A percentile compares a stretch with the other conserved stretches of the same genome.
Conservation (phyloP, 352 stramenopile species). For the Phytopythium sindhum region DNA sequence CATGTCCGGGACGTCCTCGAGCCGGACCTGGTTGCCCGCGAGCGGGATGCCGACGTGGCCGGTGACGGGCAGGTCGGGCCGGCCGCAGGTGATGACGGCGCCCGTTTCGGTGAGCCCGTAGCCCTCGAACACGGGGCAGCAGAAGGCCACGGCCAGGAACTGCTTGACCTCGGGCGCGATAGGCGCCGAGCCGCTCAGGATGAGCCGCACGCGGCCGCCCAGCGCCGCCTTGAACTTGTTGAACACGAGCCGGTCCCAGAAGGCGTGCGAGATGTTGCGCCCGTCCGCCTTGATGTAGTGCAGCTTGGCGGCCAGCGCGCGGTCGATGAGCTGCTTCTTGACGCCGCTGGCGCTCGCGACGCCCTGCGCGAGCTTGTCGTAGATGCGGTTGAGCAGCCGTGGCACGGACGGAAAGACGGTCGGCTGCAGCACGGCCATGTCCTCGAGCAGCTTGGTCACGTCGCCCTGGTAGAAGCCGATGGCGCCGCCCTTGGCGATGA, state of each 20-base stretch:
- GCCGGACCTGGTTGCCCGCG: constrained; percentile 79
- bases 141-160: constrained; percentile 91
- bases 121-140: constrained; percentile 87
- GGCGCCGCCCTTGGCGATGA: constrained; percentile 55
- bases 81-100: constrained; percentile 73
- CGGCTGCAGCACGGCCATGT: constrained; percentile 80
- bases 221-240: constrained; percentile 90
- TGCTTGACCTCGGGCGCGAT: constrained; percentile 89
- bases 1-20: constrained; percentile 94
- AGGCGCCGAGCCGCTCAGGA: constrained; percentile 91
- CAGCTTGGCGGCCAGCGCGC: constrained; percentile 64
- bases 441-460: constrained; percentile 82
- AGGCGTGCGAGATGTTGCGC: constrained; percentile 35
- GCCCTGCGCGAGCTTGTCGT: constrained; percentile 85
- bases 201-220: constrained; percentile 84
- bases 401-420: constrained; percentile 89
- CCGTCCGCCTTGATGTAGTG: constrained; percentile 26
- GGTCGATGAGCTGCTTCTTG: constrained; percentile 86
- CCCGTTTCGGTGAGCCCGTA: constrained; percentile 94
- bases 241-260: constrained; percentile 95
- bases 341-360: constrained; percentile 57
- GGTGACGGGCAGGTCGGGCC: constrained; percentile 28
- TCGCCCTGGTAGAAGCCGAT: constrained; percentile 91
- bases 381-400: constrained; percentile 91
- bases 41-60: constrained; percentile 90